Percentiles rank a stretch among this genome's conserved stretches.
Conservation (phyloP, 306 rosid species). For the Herpetospermum pedunculosum region DNA sequence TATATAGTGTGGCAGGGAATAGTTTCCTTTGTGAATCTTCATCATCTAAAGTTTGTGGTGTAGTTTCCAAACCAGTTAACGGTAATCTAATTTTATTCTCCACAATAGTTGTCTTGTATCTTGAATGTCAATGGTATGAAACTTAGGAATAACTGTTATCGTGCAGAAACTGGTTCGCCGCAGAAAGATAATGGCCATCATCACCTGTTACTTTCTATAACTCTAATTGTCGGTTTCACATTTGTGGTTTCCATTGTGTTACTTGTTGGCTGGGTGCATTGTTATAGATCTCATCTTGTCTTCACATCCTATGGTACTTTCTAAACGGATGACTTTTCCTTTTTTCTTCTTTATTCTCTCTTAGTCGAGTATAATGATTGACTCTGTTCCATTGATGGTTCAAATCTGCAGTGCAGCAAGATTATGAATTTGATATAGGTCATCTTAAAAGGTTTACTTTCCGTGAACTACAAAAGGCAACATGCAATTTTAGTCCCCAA, state of each 20-base stretch:
- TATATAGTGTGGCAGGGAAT: constrained; percentile 69
- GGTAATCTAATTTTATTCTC: constrained; percentile 36
- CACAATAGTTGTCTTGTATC: not conserved
- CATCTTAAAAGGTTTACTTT: constrained; percentile 78
- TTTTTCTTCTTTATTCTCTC: not conserved
- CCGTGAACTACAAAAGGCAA: constrained; percentile 81
- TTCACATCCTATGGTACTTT: constrained; percentile 74
- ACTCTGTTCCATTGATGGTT: not conserved
- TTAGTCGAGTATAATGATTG: not conserved
- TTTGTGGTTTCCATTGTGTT: constrained; percentile 53
- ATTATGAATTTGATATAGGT: constrained; percentile 70
- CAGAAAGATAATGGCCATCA: constrained; percentile 30
- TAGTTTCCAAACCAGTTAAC: constrained; percentile 42
- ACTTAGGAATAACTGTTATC: constrained; percentile 3
- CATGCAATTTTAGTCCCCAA: constrained; percentile 66
- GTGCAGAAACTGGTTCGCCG: constrained; percentile 47
- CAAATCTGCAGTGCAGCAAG: constrained; percentile 75
- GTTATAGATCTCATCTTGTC: constrained; percentile 64
- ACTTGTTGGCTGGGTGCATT: constrained; percentile 59
- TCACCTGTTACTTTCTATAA: constrained; percentile 54
- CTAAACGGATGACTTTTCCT: not conserved
- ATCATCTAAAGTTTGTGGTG: constrained; percentile 36
- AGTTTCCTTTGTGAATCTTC: constrained; percentile 56
- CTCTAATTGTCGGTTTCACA: constrained; percentile 62
- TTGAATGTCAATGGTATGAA: not conserved